These are phyloP conservation scores for Volvox reticuliferus DNA, from an alignment of 139 green algal species.

Conservation along the genomic window DNA sequence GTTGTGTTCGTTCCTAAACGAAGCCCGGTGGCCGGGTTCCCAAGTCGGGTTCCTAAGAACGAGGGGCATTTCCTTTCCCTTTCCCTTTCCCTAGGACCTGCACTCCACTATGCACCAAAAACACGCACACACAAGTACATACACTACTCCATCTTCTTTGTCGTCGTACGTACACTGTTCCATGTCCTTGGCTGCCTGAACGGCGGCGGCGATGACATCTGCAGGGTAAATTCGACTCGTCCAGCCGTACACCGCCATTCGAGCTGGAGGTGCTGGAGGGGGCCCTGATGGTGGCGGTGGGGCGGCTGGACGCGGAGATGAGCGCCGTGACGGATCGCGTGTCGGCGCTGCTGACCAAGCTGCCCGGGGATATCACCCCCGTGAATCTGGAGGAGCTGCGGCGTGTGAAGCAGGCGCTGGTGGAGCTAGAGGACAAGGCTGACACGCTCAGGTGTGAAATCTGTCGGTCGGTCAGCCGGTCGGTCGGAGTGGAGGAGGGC, in stretches of 20 bases:
- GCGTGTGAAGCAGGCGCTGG: conserved; percentile 88
- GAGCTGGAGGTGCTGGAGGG: conserved; percentile 94
- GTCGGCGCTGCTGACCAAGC: conserved; percentile 76
- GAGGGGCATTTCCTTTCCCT: too few species aligned
- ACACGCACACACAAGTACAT: too few species aligned
- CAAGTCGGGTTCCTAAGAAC: too few species aligned
- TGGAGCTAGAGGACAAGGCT: conserved; percentile 90
- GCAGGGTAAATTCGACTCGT: conserved; percentile 27
- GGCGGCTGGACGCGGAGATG: conserved; percentile 90
- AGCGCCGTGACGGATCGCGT: conserved; percentile 76
- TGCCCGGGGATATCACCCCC: conserved; percentile 91
- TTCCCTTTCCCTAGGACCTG: too few species aligned
- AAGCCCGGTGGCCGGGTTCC: too few species aligned
- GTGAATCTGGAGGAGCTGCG: conserved; percentile 95
- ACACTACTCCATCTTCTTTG: too few species aligned
- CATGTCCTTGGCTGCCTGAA: not conserved
- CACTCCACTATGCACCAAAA: too few species aligned
- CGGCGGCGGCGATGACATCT: not conserved
- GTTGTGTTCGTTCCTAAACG: too few species aligned
- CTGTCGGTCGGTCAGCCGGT: not conserved
- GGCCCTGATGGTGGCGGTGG: conserved; percentile 86
- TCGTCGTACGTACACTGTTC: too few species aligned
- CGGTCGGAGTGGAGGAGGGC: not conserved
- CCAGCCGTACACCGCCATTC: conserved; percentile 81
- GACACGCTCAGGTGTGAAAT: conserved; percentile 67